phyloP scores from a whole-genome alignment of 2,329 filamentous ascomycete species.

The Lasiodiplodia hormozganensis region DNA sequence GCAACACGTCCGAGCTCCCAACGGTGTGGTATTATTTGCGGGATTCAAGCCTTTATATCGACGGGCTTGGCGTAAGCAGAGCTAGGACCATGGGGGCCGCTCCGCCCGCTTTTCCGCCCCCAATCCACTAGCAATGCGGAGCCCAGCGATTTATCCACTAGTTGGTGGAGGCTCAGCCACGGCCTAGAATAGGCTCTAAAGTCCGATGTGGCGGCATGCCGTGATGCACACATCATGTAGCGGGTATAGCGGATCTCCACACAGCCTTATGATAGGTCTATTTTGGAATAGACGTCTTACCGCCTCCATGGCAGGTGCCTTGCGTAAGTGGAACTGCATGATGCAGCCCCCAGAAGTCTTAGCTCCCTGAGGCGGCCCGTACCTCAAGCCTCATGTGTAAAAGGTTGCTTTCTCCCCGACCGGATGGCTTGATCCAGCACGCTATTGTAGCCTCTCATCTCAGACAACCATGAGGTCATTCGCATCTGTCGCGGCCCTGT shows the following conservation, averaged over 20 bases:
- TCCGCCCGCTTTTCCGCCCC: background rate
- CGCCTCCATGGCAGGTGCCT: background rate
- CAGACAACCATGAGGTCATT: background rate
- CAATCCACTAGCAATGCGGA: background rate
- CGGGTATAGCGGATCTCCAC: background rate
- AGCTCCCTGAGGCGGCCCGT: background rate
- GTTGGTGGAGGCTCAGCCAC: background rate
- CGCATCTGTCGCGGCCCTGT: background rate
- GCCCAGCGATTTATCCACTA: background rate
- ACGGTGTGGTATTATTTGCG: background rate
- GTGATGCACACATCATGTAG: background rate
- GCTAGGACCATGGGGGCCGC: background rate
- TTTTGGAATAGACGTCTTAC: background rate
- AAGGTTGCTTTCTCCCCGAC: background rate
- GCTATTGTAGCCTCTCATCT: background rate
- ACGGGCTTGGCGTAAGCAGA: conserved; percentile 1
- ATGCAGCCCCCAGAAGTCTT: background rate
- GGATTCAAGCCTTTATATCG: background rate
- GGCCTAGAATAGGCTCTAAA: background rate
- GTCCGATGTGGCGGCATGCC: background rate
- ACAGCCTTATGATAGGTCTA: background rate
- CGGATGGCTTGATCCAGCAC: background rate
- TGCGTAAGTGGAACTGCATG: background rate
- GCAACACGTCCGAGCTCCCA: background rate
- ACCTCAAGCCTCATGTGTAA: background rate